These are phyloP conservation scores for Apostasia ramifera DNA, from an alignment of 106 monocot species.

Conservation along the genomic window DNA sequence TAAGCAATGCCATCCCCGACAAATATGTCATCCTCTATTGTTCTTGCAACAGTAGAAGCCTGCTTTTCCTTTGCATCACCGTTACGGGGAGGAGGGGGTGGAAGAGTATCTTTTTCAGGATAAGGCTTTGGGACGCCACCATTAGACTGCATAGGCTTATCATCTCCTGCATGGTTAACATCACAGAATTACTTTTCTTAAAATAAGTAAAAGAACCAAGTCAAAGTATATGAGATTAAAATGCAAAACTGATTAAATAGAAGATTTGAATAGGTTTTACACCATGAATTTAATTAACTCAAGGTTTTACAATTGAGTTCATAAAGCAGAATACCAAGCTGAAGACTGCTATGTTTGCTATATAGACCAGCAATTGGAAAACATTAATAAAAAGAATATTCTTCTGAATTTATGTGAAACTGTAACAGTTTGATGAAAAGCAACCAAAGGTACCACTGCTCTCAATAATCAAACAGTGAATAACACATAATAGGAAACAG, in stretches of 20 bases:
- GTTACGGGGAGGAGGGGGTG: slow-evolving; percentile 42
- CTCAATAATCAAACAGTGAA: too few relatives aligned
- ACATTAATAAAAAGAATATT: too few relatives aligned
- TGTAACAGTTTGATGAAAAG: too few relatives aligned
- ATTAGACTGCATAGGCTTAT: slow-evolving; percentile 34
- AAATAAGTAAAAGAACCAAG: neutral
- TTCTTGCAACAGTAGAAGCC: slow-evolving; percentile 37
- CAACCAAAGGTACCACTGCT: too few relatives aligned
- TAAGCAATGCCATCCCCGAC: slow-evolving; percentile 78
- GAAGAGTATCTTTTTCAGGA: slow-evolving; percentile 45
- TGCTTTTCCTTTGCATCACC: slow-evolving; percentile 37
- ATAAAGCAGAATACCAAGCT: too few relatives aligned
- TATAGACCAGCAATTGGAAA: too few relatives aligned
- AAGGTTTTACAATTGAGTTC: too few relatives aligned
- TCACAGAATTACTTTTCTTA: neutral
- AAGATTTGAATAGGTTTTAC: neutral
- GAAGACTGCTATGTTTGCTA: too few relatives aligned
- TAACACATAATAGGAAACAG: too few relatives aligned
- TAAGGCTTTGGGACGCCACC: slow-evolving; percentile 31
- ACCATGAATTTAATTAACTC: too few relatives aligned
- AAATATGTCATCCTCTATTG: slow-evolving; percentile 83
- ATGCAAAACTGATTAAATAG: neutral
- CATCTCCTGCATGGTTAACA: slow-evolving; percentile 32
- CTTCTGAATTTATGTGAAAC: too few relatives aligned
- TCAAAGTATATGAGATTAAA: neutral